Conservation (phyloP, 768 basidiomycete species). For the Boletus vinaceobasis region DNA sequence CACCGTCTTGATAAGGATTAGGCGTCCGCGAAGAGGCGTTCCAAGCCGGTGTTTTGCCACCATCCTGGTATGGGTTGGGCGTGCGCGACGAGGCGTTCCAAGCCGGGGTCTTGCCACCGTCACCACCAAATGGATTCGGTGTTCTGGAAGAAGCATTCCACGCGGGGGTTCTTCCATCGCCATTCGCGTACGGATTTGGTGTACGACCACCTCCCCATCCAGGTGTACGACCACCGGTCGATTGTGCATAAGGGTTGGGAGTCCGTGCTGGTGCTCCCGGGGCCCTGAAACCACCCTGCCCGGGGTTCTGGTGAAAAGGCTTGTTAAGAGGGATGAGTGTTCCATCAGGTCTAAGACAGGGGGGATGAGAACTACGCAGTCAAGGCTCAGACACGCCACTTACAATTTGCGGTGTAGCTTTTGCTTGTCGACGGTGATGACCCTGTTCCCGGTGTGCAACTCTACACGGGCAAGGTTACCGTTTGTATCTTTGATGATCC, state of each 20-base stretch:
- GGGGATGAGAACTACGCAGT: conserved; percentile 6
- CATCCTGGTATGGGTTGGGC: conserved; percentile 51
- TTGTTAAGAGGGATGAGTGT: conserved; percentile 49
- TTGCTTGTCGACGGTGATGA: conserved; percentile 81
- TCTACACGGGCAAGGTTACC: conserved; percentile 86
- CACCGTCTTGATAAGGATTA: conserved; percentile 42
- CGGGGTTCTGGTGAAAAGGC: conserved; percentile 22
- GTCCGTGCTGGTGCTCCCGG: conserved; percentile 44
- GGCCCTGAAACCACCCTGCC: conserved; percentile 26
- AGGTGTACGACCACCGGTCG: conserved; percentile 36
- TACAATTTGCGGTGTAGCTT: conserved; percentile 73
- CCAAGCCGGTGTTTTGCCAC: conserved; percentile 52
- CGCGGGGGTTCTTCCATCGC: conserved; percentile 56
- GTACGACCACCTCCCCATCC: conserved; percentile 49
- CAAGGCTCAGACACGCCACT: conserved; percentile 29
- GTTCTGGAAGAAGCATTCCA: conserved; percentile 65
- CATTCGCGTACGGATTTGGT: conserved; percentile 62
- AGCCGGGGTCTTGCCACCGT: conserved; percentile 65
- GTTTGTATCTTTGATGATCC: conserved; percentile 93
- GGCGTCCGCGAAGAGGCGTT: conserved; percentile 49
- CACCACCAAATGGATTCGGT: conserved; percentile 61
- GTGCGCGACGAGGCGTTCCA: conserved; percentile 52
- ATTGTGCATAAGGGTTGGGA: conserved; percentile 44
- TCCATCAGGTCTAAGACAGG: conserved; percentile 50
- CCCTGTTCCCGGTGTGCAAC: conserved; percentile 82